These are phyloP conservation scores for Pseudoneurospora amorphoporcata DNA, from an alignment of 495 filamentous ascomycete species.

Conservation along the genomic window DNA sequence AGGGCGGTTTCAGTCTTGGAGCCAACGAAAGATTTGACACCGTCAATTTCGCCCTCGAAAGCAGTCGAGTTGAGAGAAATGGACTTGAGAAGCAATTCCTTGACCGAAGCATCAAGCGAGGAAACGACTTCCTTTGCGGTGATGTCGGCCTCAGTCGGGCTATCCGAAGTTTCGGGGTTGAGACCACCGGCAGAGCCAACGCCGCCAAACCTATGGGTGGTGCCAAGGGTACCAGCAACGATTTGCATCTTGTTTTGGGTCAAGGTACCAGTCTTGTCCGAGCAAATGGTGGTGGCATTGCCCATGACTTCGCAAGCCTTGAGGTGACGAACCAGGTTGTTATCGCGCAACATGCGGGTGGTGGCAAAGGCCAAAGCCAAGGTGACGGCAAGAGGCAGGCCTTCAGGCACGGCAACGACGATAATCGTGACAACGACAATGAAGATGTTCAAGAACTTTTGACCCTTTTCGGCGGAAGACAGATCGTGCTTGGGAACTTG, in stretches of 20 bases:
- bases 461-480: conserved; percentile 65
- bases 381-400: conserved; percentile 84
- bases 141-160: conserved; percentile 14
- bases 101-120: conserved; percentile 46
- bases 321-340: conserved; percentile 83
- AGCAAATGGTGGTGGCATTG: conserved; percentile 91
- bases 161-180: conserved; percentile 4
- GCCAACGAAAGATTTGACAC: conserved; percentile 63
- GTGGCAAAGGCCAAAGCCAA: conserved; percentile 91
- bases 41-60: conserved; percentile 72
- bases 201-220: conserved; percentile 50
- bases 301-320: conserved; percentile 98
- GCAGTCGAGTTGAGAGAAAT: conserved; percentile 83
- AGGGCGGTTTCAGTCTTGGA: conserved; percentile 89
- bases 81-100: conserved; percentile 58
- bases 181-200: not conserved
- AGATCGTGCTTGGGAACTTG: conserved; percentile 38
- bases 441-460: conserved; percentile 82
- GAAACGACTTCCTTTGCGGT: conserved; percentile 21
- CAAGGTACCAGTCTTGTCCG: conserved; percentile 94
- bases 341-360: conserved; percentile 88
- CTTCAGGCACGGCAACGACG: conserved; percentile 92
- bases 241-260: conserved; percentile 89
- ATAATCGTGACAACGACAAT: conserved; percentile 93
- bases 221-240: conserved; percentile 68